Evolutionary conservation across 1,284 basidiomycete genomes (phyloP), one percentile per base, ranked within the genome.

Genomic region (Pseudozyma sp.): DNA sequence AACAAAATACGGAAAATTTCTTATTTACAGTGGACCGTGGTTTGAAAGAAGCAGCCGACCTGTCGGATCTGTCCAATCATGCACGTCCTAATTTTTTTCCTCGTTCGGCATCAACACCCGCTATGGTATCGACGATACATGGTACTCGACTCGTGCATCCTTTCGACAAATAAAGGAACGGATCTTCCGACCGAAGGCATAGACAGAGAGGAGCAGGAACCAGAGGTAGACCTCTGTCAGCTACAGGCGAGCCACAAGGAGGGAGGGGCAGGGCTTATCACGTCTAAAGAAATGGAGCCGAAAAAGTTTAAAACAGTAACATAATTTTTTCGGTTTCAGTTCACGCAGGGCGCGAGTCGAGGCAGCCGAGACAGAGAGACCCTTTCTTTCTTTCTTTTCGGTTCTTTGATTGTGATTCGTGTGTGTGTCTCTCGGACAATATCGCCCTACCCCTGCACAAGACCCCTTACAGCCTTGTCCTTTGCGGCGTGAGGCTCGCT

Each of bases 161-260:
- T n/a, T n/a, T n/a, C n/a, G n/a, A n/a, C n/a, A n/a, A n/a, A n/a
- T n/a, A n/a, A n/a, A n/a, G n/a, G n/a, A n/a, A n/a, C n/a, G n/a
- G n/a, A n/a, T n/a, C n/a, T n/a, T n/a, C n/a, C n/a, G n/a, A n/a
- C n/a, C n/a, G n/a, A n/a, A n/a, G n/a, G n/a, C n/a, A n/a, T n/a
- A n/a, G n/a, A n/a, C n/a, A n/a, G n/a, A 19, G 33, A 7, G 63
- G 35, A n/a, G 54, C 46, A 13, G 62, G 58, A 47, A 30, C 52
- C 14, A 31, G 65, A 45, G 47, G 56, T 31, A 68, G 75, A 31
- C 42, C 14, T 24, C 49, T 73, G 1, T 52, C 24, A 24, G 24
- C 24, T 24, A 24, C 24, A 24, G 24, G 24, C 1, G 24, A 24
- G 4, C 24, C 4, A 24, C 24, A 24, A 24, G 24, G n/a, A n/a